Conservation (phyloP, 148 eudicot species). For the Suaeda aralocaspica region DNA sequence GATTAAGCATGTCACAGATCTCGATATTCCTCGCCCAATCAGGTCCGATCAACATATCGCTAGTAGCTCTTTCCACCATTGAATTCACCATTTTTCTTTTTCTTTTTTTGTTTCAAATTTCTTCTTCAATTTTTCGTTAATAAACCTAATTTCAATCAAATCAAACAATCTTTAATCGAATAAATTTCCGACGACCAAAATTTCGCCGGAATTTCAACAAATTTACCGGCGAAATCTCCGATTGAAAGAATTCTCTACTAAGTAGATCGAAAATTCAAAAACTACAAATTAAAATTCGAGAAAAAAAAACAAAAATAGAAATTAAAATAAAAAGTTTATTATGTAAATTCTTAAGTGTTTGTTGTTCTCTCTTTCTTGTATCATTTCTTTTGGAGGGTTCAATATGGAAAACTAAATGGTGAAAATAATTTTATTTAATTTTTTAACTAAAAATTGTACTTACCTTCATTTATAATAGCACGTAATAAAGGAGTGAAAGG, state of each 20-base stretch:
- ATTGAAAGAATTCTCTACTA: background rate
- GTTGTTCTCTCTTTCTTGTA: slow-evolving; percentile 5
- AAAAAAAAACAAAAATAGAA: background rate
- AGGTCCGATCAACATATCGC: slow-evolving; percentile 83
- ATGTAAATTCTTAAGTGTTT: background rate
- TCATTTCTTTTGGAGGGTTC: slow-evolving; percentile 5
- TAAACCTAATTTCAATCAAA: background rate
- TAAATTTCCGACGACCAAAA: slow-evolving; percentile 10
- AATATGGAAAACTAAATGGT: background rate
- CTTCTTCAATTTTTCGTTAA: background rate
- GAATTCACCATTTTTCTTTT: slow-evolving; percentile 62
- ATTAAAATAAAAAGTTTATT: background rate
- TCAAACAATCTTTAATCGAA: slow-evolving; percentile 8
- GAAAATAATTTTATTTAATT: background rate
- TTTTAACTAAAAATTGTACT: background rate
- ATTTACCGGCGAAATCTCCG: slow-evolving; percentile 14
- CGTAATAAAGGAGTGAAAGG: background rate
- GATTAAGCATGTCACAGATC: slow-evolving; percentile 95
- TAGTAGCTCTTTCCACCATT: slow-evolving; percentile 87
- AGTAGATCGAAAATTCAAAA: slow-evolving; percentile 12
- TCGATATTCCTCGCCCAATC: slow-evolving; percentile 99
- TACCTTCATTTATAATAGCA: background rate
- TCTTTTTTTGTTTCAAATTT: background rate
- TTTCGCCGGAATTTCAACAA: background rate
- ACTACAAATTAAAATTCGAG: background rate